A percentile compares a stretch with the other conserved stretches of the same genome.
These are phyloP conservation scores for Dendrobium huoshanense DNA, from an alignment of 106 monocot species.

Conservation along the genomic window DNA sequence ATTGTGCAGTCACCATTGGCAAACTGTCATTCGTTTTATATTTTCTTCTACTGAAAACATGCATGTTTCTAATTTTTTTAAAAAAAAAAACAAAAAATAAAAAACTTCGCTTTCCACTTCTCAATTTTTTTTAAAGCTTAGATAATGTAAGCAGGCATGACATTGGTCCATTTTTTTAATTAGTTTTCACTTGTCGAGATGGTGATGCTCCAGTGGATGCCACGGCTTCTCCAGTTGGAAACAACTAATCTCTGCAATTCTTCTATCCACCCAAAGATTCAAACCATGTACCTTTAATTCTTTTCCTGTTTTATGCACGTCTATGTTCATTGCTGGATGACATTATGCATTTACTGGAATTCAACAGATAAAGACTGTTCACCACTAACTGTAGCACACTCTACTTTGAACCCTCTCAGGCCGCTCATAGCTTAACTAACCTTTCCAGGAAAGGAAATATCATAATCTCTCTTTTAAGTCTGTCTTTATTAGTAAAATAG, in stretches of 20 bases:
- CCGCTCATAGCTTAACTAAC: not conserved
- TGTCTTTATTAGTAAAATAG: too few relatives aligned
- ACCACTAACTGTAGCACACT: not conserved
- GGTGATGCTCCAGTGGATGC: slow-evolving; percentile 5
- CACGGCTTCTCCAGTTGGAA: slow-evolving; percentile 8
- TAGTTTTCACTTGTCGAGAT: not conserved
- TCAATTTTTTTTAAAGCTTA: not conserved
- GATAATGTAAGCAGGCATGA: not conserved
- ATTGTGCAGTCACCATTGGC: not conserved
- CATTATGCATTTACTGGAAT: not conserved
- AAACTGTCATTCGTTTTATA: not conserved
- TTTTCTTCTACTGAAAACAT: not conserved
- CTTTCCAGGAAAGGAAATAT: not conserved
- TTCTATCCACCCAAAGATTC: slow-evolving; percentile 2
- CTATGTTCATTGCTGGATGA: not conserved
- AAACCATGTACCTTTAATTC: not conserved
- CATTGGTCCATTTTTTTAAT: not conserved
- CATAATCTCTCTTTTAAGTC: not conserved
- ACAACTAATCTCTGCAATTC: not conserved
- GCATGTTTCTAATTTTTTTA: not conserved
- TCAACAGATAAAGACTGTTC: not conserved
- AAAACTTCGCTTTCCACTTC: not conserved
- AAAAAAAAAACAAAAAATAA: not conserved
- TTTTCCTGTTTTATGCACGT: not conserved
- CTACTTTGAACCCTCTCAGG: not conserved